Conservation (phyloP, 2,329 filamentous ascomycete species). For the Bipolaris victoriae region DNA sequence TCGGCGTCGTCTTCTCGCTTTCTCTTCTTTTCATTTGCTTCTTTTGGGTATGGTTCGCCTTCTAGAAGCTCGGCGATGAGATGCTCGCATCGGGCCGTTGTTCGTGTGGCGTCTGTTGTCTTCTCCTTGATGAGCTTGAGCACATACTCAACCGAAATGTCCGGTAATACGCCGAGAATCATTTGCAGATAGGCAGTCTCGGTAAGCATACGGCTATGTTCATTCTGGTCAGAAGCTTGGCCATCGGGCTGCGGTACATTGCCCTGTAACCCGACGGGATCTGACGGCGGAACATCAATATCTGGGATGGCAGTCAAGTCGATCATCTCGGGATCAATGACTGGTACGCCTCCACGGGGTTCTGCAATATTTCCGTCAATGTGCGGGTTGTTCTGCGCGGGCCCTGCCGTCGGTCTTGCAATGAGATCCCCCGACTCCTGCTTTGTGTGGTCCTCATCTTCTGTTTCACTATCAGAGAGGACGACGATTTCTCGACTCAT, state of each 20-base stretch:
- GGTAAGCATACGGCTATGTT: slow-evolving; percentile 16
- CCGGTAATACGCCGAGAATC: slow-evolving; percentile 44
- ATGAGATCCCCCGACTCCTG: slow-evolving; percentile 12
- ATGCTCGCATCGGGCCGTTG: slow-evolving; percentile 31
- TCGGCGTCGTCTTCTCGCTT: slow-evolving; percentile 35
- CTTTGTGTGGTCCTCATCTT: slow-evolving; percentile 4
- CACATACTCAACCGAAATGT: slow-evolving; percentile 42
- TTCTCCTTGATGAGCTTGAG: slow-evolving; percentile 33
- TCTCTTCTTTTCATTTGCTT: slow-evolving; percentile 37
- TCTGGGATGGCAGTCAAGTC: slow-evolving; percentile 35
- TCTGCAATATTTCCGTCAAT: slow-evolving; percentile 10
- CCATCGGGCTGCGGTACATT: slow-evolving; percentile 1
- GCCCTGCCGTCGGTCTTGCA: slow-evolving; percentile 7
- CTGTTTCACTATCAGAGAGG: slow-evolving; percentile 31
- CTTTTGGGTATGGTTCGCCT: slow-evolving; percentile 42
- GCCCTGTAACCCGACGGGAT: neutral
- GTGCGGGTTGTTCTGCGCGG: slow-evolving; percentile 7
- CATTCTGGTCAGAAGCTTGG: neutral
- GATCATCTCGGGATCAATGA: slow-evolving; percentile 17
- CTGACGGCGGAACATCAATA: slow-evolving; percentile 29
- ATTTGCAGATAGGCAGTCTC: slow-evolving; percentile 39
- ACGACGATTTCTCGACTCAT: slow-evolving; percentile 25
- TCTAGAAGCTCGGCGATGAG: slow-evolving; percentile 42
- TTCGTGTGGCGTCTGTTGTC: slow-evolving; percentile 31
- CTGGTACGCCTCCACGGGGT: neutral